Evolutionary conservation across 306 rosid species (phyloP), one percentile per base, ranked within the genome.

Genomic region (Citrullus amarus): DNA sequence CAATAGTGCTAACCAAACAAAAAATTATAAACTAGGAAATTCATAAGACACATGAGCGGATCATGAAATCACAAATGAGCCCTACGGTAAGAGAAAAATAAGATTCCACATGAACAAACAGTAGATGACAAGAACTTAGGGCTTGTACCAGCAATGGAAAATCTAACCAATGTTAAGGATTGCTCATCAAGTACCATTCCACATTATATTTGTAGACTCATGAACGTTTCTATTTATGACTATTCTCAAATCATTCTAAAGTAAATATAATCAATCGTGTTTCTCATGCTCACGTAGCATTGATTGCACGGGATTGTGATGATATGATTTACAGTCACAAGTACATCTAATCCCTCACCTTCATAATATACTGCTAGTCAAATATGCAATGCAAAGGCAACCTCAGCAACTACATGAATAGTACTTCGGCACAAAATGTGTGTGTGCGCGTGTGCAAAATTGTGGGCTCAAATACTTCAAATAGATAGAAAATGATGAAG

Each of bases 1-100:
- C 55, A 88, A 43, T 51, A 60, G 60, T 58, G 20, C 55, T 78
- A 77, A 28, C 50, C 36, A 73, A 58, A 77, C 50, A 56, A 54
- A 30, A 48, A 70, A 51, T 2, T 51, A 50, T 16, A 53, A 28
- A 73, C 48, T 30, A 17, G 30, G 28, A 51, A 28, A 32, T 41
- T 51, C 62, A 30, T 9, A 54, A 2, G 17, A 73, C 28, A 28
- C 36, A 9, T 1, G 22, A 53, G 30, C 32, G 17, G 57, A 9
- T 73, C 13, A 17, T 53, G 60, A 50, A 48, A 53, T 53, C 60
- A 28, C 39, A 51, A 72, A 72, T 17, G 12, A 72, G 9, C 60
- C 77, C 28, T 50, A 32, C 1, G 10, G 22, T 20, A 25, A 22
- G 13, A 30, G 25, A 15, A 30, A 41, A 36, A 28, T 8, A 14